Conservation (phyloP, 1,284 basidiomycete species). For the Bjerkandera adusta region DNA sequence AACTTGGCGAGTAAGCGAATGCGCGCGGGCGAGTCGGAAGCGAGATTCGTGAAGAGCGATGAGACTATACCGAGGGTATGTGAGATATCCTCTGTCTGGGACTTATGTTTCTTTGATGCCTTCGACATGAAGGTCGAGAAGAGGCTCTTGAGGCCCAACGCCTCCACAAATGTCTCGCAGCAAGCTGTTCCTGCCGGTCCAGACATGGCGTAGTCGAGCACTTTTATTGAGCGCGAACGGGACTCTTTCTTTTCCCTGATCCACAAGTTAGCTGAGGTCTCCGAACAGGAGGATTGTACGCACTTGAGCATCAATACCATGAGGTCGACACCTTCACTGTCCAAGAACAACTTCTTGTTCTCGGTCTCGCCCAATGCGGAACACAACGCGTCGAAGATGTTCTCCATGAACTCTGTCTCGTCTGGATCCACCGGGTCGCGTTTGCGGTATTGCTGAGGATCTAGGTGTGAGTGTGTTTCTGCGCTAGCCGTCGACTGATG, state of each 20-base stretch:
- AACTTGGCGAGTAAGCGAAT: slow-evolving; percentile 91
- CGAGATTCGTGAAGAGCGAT: slow-evolving; percentile 86
- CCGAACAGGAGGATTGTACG: slow-evolving; percentile 25
- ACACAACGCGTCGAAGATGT: slow-evolving; percentile 88
- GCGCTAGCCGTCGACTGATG: not conserved
- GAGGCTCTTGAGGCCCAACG: slow-evolving; percentile 82
- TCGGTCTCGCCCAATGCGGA: slow-evolving; percentile 74
- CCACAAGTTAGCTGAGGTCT: not conserved
- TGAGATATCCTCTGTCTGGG: slow-evolving; percentile 79
- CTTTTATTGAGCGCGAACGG: slow-evolving; percentile 83
- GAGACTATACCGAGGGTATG: slow-evolving; percentile 89
- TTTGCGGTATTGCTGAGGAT: slow-evolving; percentile 78
- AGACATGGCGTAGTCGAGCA: slow-evolving; percentile 89
- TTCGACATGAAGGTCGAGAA: slow-evolving; percentile 95
- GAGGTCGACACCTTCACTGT: slow-evolving; percentile 93
- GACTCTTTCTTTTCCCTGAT: slow-evolving; percentile 82
- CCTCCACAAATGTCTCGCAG: slow-evolving; percentile 90
- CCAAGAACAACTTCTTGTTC: slow-evolving; percentile 80
- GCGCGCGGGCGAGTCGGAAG: slow-evolving; percentile 80
- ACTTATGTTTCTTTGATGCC: slow-evolving; percentile 49
- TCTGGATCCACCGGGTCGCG: slow-evolving; percentile 83
- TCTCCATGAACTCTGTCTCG: slow-evolving; percentile 97
- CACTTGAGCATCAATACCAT: slow-evolving; percentile 97
- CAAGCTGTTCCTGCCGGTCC: slow-evolving; percentile 69
- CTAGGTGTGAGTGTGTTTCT: slow-evolving; percentile 1